Evolutionary conservation across 1,139 yeast genomes (phyloP).

Genomic region (Yamadazyma dendronema): DNA sequence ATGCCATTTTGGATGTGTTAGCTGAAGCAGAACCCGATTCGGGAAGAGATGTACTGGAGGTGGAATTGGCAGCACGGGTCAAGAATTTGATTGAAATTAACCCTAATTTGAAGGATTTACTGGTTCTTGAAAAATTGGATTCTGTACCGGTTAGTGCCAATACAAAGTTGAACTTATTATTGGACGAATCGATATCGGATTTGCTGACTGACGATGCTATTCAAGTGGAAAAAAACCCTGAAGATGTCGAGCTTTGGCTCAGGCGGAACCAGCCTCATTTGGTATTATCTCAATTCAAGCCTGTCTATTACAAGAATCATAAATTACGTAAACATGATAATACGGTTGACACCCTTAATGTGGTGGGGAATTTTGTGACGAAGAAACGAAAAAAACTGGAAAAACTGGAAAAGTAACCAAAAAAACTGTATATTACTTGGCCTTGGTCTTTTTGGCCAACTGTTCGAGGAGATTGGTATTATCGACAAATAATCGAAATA

Average conservation of each 20-base stretch:
- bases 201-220: slow-evolving; percentile 38
- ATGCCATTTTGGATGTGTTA: slow-evolving; percentile 35
- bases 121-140: slow-evolving; percentile 5
- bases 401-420: not conserved
- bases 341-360: slow-evolving; percentile 13
- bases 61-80: slow-evolving; percentile 19
- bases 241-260: slow-evolving; percentile 39
- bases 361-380: slow-evolving; percentile 6
- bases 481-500: slow-evolving; percentile 63
- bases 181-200: slow-evolving; percentile 38
- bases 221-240: slow-evolving; percentile 38
- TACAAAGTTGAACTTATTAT: slow-evolving; percentile 11
- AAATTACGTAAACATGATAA: slow-evolving; percentile 15
- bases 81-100: slow-evolving; percentile 22
- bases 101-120: slow-evolving; percentile 21
- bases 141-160: slow-evolving; percentile 1
- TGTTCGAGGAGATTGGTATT: slow-evolving; percentile 57
- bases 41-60: slow-evolving; percentile 11
- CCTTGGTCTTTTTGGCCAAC: slow-evolving; percentile 26
- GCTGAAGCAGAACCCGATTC: slow-evolving; percentile 18
- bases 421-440: not conserved
- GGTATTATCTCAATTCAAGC: slow-evolving; percentile 35
- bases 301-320: slow-evolving; percentile 23
- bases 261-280: slow-evolving; percentile 37
- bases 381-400: slow-evolving; percentile 13